These are phyloP conservation scores for Phaffomyces antillensis DNA, from an alignment of 805 yeast species.

Conservation along the genomic window DNA sequence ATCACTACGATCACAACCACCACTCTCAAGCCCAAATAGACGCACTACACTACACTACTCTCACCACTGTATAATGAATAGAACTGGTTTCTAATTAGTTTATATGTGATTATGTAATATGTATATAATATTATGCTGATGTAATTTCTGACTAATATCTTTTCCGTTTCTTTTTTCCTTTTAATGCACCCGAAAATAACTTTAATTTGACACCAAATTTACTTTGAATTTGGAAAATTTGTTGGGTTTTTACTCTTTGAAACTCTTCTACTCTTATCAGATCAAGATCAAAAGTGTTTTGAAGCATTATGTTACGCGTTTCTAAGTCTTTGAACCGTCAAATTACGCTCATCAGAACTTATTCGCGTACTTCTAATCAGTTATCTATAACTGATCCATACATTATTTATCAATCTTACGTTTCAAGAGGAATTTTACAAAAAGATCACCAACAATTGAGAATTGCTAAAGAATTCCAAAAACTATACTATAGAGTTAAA, in stretches of 20 bases:
- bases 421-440: constrained; percentile 42
- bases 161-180: background rate
- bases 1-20: background rate
- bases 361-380: constrained; percentile 4
- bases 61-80: too few species aligned
- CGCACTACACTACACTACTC: too few species aligned
- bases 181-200: constrained; percentile 1
- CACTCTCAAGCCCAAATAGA: background rate
- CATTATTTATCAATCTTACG: constrained; percentile 45
- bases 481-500: constrained; percentile 46
- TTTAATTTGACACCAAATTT: background rate
- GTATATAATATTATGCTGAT: too few species aligned
- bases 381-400: constrained; percentile 58
- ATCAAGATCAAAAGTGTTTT: background rate
- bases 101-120: too few species aligned
- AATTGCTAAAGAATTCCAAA: constrained; percentile 56
- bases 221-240: background rate
- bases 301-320: background rate
- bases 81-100: too few species aligned
- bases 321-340: too few species aligned
- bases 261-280: background rate
- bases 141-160: too few species aligned
- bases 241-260: too few species aligned
- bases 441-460: constrained; percentile 56
- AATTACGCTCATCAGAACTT: background rate